These are phyloP conservation scores for Lepiota brunneoincarnata DNA, from an alignment of 768 basidiomycete species.

Conservation along the genomic window DNA sequence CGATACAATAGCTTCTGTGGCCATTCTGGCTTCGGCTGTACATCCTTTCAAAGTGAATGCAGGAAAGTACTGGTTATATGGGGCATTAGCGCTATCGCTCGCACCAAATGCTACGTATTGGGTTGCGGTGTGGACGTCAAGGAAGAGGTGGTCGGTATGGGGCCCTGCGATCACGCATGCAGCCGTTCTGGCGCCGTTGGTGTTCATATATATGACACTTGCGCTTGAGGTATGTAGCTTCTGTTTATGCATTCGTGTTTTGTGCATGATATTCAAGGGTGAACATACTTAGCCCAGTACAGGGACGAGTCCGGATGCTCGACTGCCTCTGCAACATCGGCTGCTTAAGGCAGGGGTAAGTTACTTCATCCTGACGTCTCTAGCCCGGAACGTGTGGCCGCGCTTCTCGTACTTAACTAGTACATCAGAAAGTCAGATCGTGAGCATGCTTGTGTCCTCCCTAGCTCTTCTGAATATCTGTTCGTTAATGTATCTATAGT, in stretches of 20 bases:
- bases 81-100: constrained; percentile 38
- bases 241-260: not conserved
- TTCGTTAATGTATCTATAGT: constrained; percentile 22
- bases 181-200: constrained; percentile 53
- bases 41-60: constrained; percentile 35
- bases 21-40: constrained; percentile 35
- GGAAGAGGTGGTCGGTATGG: constrained; percentile 46
- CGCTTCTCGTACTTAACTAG: constrained; percentile 21
- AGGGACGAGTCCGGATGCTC: not conserved
- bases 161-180: constrained; percentile 63
- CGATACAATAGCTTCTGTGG: constrained; percentile 29
- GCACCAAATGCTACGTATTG: constrained; percentile 69
- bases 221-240: constrained; percentile 23
- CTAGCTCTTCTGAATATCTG: constrained; percentile 4
- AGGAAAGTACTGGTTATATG: constrained; percentile 29
- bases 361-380: constrained; percentile 22
- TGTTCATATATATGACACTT: constrained; percentile 47
- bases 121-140: constrained; percentile 57
- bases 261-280: not conserved
- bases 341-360: constrained; percentile 23
- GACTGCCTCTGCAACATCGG: constrained; percentile 11
- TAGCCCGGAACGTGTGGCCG: constrained; percentile 31
- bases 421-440: constrained; percentile 37
- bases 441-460: constrained; percentile 20
- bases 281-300: no score